Conservation (phyloP, 2,329 filamentous ascomycete genomes). For the Penicillium digitatum region DNA sequence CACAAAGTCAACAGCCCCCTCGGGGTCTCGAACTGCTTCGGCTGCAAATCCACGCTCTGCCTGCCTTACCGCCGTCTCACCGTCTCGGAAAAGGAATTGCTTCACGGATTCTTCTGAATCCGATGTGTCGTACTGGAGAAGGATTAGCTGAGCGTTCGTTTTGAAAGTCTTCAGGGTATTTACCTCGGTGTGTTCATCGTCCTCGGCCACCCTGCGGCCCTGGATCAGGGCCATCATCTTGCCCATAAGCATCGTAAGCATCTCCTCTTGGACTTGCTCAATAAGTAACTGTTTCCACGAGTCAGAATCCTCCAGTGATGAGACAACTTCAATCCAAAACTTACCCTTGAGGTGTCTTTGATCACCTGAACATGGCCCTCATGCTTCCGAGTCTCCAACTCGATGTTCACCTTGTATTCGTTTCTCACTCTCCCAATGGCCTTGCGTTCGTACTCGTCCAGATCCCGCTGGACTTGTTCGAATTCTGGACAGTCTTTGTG, state of each 20-base stretch:
- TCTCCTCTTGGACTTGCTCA: constrained; percentile 15
- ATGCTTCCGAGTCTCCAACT: constrained; percentile 28
- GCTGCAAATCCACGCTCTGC: constrained; percentile 37
- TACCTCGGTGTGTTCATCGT: constrained; percentile 28
- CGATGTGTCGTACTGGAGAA: constrained; percentile 30
- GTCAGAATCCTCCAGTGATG: background rate
- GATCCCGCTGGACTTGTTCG: constrained; percentile 32
- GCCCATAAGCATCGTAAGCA: constrained; percentile 18
- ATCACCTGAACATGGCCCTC: constrained; percentile 33
- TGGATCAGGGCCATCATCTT: constrained; percentile 19
- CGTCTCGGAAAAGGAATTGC: constrained; percentile 21
- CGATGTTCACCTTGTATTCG: constrained; percentile 35
- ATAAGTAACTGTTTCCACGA: constrained; percentile 9
- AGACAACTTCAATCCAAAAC: background rate
- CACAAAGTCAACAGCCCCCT: constrained; percentile 35
- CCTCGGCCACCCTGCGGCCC: constrained; percentile 20
- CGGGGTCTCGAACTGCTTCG: constrained; percentile 31
- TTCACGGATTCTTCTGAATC: constrained; percentile 28
- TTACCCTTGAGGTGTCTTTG: constrained; percentile 34
- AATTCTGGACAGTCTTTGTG: constrained; percentile 42
- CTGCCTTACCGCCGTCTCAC: constrained; percentile 21
- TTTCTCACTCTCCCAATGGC: constrained; percentile 26
- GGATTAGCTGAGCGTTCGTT: background rate
- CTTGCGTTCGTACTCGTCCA: constrained; percentile 29
- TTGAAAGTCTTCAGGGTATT: background rate